Evolutionary conservation across 768 basidiomycete species (phyloP).

Genomic region (Tephrocybe sp.): DNA sequence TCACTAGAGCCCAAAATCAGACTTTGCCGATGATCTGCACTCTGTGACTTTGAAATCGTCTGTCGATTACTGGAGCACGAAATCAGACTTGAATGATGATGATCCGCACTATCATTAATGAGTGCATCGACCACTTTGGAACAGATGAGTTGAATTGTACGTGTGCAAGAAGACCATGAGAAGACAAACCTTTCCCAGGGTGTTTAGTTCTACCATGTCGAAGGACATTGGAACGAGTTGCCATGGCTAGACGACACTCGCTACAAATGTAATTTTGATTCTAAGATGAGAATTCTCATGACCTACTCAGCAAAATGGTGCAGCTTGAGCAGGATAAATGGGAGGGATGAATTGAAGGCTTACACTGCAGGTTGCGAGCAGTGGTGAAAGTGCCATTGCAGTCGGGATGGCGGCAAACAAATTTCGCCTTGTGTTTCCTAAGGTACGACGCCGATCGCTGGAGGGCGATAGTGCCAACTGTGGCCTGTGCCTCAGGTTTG

Average conservation of each 20-base stretch:
- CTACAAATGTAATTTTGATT: constrained; percentile 12
- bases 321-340: neutral
- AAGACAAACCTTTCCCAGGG: constrained; percentile 4
- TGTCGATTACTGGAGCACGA: too few species aligned
- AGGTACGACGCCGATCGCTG: constrained; percentile 4
- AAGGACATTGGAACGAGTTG: constrained; percentile 11
- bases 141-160: neutral
- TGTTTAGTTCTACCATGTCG: constrained; percentile 11
- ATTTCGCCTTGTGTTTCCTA: constrained; percentile 4
- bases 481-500: neutral
- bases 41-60: too few species aligned
- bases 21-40: too few species aligned
- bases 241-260: constrained; percentile 4
- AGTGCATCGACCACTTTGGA: too few species aligned
- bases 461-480: neutral
- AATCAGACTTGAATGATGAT: too few species aligned
- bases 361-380: constrained; percentile 4
- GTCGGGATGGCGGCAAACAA: neutral
- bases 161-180: neutral
- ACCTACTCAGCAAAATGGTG: constrained; percentile 3
- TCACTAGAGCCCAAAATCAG: too few species aligned
- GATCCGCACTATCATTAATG: too few species aligned
- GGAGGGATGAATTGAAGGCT: neutral
- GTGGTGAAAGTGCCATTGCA: constrained; percentile 4
- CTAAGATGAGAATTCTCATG: constrained; percentile 15